Evolutionary conservation across 83 land plant species (phyloP).

Genomic region (Larix sibirica): DNA sequence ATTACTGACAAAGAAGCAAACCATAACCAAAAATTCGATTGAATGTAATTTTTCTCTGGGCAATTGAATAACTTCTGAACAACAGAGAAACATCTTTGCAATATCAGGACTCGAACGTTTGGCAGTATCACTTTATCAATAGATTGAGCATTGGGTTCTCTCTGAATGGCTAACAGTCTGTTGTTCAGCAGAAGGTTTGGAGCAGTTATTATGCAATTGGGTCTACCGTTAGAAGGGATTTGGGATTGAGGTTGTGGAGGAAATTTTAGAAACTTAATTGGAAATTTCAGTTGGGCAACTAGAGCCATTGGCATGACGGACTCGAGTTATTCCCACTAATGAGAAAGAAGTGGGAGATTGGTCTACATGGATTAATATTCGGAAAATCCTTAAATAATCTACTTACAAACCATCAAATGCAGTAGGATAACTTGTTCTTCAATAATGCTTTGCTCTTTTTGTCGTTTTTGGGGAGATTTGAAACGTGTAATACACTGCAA

Average conservation of each 20-base stretch:
- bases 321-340: not conserved
- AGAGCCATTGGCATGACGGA: not conserved
- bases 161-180: not conserved
- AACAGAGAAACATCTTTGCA: not conserved
- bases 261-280: not conserved
- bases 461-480: too few species aligned
- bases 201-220: not conserved
- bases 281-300: conserved; percentile 3
- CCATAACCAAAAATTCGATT: not conserved
- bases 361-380: not conserved
- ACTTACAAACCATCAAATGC: not conserved
- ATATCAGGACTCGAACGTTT: not conserved
- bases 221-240: not conserved
- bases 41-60: conserved; percentile 9
- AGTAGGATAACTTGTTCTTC: too few species aligned
- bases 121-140: not conserved
- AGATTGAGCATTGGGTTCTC: not conserved
- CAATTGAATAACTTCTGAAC: not conserved
- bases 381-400: not conserved
- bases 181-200: not conserved
- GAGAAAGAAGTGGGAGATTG: not conserved
- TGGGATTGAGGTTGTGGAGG: not conserved
- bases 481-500: too few species aligned
- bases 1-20: conserved; percentile 8
- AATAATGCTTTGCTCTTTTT: too few species aligned